Conservation (phyloP, 768 basidiomycete species). For the Pleurotus tuber-regium region DNA sequence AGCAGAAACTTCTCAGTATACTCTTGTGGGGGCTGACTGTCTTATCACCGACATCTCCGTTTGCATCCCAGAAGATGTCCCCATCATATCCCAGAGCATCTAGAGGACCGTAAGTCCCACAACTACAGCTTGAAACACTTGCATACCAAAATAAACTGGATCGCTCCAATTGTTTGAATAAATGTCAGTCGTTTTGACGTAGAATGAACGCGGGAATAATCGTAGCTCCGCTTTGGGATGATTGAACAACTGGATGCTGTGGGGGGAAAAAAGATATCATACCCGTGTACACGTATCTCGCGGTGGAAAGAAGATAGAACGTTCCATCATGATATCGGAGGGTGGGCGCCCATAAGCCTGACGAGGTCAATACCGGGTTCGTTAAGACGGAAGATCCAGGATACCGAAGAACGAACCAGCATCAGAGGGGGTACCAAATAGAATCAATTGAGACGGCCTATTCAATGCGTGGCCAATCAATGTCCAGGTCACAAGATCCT, state of each 20-base stretch:
- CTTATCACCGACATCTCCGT: constrained; percentile 28
- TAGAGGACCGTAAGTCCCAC: constrained; percentile 8
- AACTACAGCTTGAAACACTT: neutral
- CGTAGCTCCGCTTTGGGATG: constrained; percentile 29
- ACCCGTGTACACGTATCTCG: constrained; percentile 39
- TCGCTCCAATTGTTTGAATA: constrained; percentile 39
- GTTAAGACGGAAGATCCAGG: neutral
- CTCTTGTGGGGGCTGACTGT: neutral
- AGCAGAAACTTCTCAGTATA: no score
- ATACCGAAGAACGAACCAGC: constrained; percentile 24
- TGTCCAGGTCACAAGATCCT: constrained; percentile 31
- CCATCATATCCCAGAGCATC: constrained; percentile 37
- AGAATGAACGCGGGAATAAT: constrained; percentile 38
- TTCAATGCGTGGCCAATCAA: constrained; percentile 37
- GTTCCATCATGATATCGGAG: constrained; percentile 33
- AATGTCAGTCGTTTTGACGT: constrained; percentile 34
- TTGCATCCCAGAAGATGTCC: constrained; percentile 40
- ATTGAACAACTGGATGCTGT: no score
- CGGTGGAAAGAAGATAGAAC: constrained; percentile 34
- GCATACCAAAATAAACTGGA: constrained; percentile 35
- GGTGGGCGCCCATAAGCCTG: constrained; percentile 34
- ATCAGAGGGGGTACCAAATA: constrained; percentile 36
- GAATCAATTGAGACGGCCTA: constrained; percentile 30
- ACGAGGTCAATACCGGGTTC: neutral
- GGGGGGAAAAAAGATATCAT: constrained; percentile 14